Evolutionary conservation across 805 yeast species (phyloP).

Genomic region (Saturnispora hagleri): DNA sequence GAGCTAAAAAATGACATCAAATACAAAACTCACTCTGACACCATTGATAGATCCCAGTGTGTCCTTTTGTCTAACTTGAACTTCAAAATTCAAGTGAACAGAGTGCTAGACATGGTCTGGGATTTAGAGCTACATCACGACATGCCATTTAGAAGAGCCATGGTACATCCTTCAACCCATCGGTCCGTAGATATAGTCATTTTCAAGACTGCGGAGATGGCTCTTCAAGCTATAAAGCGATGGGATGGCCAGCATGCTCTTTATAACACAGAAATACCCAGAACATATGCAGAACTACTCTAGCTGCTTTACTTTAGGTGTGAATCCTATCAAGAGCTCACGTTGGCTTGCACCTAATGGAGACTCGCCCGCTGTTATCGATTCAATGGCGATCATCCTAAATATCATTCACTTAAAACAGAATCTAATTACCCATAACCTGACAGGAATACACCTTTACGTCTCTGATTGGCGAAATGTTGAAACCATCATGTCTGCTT

Average conservation of each 20-base stretch:
- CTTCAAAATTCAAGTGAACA: background rate
- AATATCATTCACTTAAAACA: background rate
- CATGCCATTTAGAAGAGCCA: background rate
- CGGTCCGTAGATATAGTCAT: constrained; percentile 3
- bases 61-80: constrained; percentile 1
- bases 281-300: constrained; percentile 2
- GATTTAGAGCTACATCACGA: constrained; percentile 1
- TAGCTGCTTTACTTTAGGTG: background rate
- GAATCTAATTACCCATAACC: background rate
- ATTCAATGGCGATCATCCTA: background rate
- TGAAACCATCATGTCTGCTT: background rate
- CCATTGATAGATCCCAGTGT: constrained; percentile 5
- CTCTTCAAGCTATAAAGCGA: background rate
- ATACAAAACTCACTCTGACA: background rate
- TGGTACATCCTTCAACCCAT: background rate
- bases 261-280: background rate
- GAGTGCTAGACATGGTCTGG: constrained; percentile 2
- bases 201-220: background rate
- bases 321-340: background rate
- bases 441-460: background rate
- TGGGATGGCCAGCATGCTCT: constrained; percentile 4
- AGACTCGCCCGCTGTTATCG: background rate
- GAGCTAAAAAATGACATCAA: background rate
- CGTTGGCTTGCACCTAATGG: constrained; percentile 1
- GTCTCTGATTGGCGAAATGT: background rate